Evolutionary conservation across 768 basidiomycete species (phyloP).

Genomic region (Phaffia australis): DNA sequence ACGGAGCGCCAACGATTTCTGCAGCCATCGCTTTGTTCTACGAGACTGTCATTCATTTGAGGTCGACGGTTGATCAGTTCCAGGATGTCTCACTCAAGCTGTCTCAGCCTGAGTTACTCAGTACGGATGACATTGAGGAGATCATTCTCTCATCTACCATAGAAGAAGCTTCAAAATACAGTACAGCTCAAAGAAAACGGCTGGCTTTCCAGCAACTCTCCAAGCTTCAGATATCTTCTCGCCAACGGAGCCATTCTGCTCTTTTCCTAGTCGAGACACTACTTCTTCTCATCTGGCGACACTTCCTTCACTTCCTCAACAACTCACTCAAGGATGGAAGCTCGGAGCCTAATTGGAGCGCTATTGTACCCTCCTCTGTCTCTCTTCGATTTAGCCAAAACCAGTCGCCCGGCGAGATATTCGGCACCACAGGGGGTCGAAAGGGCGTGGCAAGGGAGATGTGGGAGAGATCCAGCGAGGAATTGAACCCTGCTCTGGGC

Average conservation of each 20-base stretch:
- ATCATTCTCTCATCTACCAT: conserved; percentile 38
- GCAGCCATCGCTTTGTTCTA: conserved; percentile 54
- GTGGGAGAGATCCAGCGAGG: conserved; percentile 48
- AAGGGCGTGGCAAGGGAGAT: conserved; percentile 47
- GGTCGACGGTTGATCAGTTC: conserved; percentile 38
- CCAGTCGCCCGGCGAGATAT: neutral
- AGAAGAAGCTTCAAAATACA: conserved; percentile 15
- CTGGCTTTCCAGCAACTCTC: neutral
- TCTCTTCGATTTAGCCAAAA: conserved; percentile 25
- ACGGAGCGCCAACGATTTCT: conserved; percentile 36
- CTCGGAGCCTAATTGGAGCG: conserved; percentile 27
- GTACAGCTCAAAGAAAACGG: conserved; percentile 9
- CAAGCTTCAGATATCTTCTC: conserved; percentile 38
- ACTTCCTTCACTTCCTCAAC: conserved; percentile 53
- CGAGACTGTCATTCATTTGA: conserved; percentile 26
- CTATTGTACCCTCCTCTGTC: conserved; percentile 23
- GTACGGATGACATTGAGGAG: conserved; percentile 60
- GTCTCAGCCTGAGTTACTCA: conserved; percentile 57
- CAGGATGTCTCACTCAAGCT: conserved; percentile 59
- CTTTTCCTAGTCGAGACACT: conserved; percentile 58
- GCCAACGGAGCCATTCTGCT: conserved; percentile 4
- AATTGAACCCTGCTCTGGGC: conserved; percentile 49
- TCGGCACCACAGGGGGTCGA: conserved; percentile 16
- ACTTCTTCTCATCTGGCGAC: conserved; percentile 68
- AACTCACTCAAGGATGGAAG: conserved; percentile 30